A percentile compares a stretch with the other conserved stretches of the same genome.
Evolutionary conservation across 2,329 filamentous ascomycete genomes (phyloP).

Genomic region (Chaetomiaceae sp.): DNA sequence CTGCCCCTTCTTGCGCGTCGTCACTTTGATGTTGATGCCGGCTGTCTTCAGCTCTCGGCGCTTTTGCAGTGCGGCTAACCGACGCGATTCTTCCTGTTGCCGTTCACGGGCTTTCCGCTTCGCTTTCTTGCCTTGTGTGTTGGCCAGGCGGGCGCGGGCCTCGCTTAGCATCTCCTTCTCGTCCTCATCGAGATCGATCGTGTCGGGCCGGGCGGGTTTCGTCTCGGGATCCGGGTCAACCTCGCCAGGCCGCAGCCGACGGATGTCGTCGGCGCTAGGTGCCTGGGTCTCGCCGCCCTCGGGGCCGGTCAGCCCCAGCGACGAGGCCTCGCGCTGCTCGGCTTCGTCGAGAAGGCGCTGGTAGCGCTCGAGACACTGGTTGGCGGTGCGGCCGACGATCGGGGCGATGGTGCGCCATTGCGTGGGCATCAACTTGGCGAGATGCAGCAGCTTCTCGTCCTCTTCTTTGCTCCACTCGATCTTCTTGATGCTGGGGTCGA

Average conservation of each 20-base stretch:
- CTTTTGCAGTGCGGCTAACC: constrained; percentile 88
- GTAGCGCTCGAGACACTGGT: constrained; percentile 94
- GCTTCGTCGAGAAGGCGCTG: constrained; percentile 95
- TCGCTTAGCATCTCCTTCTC: constrained; percentile 99
- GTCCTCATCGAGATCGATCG: constrained; percentile 96
- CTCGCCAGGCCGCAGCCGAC: constrained; percentile 82
- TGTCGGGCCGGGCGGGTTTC: constrained; percentile 91
- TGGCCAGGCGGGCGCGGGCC: constrained; percentile 89
- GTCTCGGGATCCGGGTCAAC: constrained; percentile 96
- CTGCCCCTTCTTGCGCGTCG: constrained; percentile 84
- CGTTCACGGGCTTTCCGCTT: constrained; percentile 95
- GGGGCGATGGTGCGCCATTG: constrained; percentile 99
- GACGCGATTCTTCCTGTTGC: constrained; percentile 88
- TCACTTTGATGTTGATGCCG: constrained; percentile 96
- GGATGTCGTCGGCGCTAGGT: constrained; percentile 86
- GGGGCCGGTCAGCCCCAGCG: constrained; percentile 76
- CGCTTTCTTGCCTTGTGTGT: constrained; percentile 98
- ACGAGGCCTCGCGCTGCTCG: constrained; percentile 76
- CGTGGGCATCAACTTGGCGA: constrained; percentile 97
- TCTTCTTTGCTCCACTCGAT: constrained; percentile 99
- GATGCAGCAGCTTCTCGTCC: constrained; percentile 91
- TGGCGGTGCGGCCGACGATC: constrained; percentile 91
- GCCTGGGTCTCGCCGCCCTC: constrained; percentile 81
- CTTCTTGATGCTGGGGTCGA: constrained; percentile 96
- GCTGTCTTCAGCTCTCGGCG: constrained; percentile 93